Evolutionary conservation across 495 filamentous ascomycete species (phyloP).

Genomic region (Ascodesmis nigricans): DNA sequence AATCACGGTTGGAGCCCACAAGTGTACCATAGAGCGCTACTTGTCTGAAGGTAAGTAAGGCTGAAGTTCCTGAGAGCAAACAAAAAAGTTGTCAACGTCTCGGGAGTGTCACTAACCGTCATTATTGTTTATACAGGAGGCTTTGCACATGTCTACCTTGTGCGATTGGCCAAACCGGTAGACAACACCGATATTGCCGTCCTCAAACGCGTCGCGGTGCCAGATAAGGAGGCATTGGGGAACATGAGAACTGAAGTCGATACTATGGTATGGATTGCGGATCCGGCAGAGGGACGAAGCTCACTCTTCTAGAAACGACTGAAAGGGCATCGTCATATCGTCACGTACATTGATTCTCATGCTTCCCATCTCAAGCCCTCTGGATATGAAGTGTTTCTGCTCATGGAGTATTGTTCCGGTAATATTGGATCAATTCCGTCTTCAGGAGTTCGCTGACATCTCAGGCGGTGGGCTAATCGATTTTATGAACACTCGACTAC

Average conservation of each 20-base stretch:
- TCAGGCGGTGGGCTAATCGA: slow-evolving; percentile 79
- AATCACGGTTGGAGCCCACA: slow-evolving; percentile 80
- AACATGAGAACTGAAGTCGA: slow-evolving; percentile 97
- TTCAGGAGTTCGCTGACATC: slow-evolving; percentile 22
- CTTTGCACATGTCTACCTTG: slow-evolving; percentile 95
- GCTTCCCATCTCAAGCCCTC: slow-evolving; percentile 79
- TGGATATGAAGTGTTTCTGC: slow-evolving; percentile 90
- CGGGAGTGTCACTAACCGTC: background rate
- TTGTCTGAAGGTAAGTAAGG: slow-evolving; percentile 50
- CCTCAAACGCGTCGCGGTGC: slow-evolving; percentile 90
- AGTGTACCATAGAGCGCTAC: slow-evolving; percentile 93
- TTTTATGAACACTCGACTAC: slow-evolving; percentile 96
- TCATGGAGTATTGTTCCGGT: slow-evolving; percentile 79
- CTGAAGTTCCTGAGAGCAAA: background rate
- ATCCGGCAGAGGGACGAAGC: no score
- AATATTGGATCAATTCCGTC: no score
- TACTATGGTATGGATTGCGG: slow-evolving; percentile 43
- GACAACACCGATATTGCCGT: slow-evolving; percentile 71
- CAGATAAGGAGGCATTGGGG: slow-evolving; percentile 78
- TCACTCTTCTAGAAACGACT: slow-evolving; percentile 44
- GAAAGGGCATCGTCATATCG: slow-evolving; percentile 86
- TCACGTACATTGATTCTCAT: slow-evolving; percentile 95
- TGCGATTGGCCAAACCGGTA: slow-evolving; percentile 54
- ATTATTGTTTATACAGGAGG: slow-evolving; percentile 29
- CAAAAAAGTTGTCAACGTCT: no score